These are phyloP conservation scores for Calocybe gangraenosa DNA, from an alignment of 768 basidiomycete species.

Conservation along the genomic window DNA sequence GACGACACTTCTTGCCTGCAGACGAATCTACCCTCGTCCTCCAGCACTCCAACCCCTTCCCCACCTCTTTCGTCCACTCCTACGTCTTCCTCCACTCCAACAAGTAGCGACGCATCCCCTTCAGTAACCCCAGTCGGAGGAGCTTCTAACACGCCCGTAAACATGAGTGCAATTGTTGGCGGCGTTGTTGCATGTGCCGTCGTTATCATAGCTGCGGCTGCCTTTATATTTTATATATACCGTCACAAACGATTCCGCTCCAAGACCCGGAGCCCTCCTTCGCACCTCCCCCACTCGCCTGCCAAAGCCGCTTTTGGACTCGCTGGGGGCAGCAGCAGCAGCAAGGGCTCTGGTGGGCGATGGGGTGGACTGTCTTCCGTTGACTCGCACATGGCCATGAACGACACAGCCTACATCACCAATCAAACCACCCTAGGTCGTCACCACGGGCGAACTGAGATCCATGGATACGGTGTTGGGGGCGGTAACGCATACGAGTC, in stretches of 20 bases:
- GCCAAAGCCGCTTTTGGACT: background rate
- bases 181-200: slow-evolving; percentile 45
- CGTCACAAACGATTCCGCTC: slow-evolving; percentile 4
- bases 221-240: slow-evolving; percentile 24
- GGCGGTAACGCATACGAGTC: slow-evolving; percentile 7
- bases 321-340: background rate
- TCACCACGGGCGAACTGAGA: slow-evolving; percentile 4
- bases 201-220: slow-evolving; percentile 27
- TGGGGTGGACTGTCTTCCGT: slow-evolving; percentile 20
- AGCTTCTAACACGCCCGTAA: slow-evolving; percentile 22
- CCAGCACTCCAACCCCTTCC: slow-evolving; percentile 8
- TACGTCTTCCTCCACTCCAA: slow-evolving; percentile 14
- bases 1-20: slow-evolving; percentile 30
- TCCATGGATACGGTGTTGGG: background rate
- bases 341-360: slow-evolving; percentile 1
- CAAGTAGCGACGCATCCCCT: slow-evolving; percentile 5
- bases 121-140: slow-evolving; percentile 17
- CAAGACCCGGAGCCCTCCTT: background rate
- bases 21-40: slow-evolving; percentile 3
- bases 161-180: slow-evolving; percentile 46
- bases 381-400: slow-evolving; percentile 12
- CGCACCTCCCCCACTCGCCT: background rate
- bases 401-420: slow-evolving; percentile 1
- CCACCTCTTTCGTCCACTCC: slow-evolving; percentile 11
- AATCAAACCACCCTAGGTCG: slow-evolving; percentile 3